Percentiles rank a stretch among this genome's conserved stretches.
phyloP scores from a whole-genome alignment of 441 rosid genomes.

The Aleurites moluccanus region DNA sequence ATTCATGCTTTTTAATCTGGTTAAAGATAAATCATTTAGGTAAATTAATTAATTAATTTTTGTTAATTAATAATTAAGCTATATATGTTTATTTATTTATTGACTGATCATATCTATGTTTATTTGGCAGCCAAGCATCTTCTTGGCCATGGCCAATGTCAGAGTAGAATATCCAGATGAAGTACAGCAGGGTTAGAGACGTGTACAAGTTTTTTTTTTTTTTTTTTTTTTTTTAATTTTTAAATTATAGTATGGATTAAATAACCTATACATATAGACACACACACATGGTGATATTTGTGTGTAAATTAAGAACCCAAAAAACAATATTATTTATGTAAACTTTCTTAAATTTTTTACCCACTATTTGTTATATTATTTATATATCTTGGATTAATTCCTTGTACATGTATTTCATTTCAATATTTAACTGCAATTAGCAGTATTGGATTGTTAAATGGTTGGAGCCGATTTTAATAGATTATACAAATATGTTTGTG shows the following conservation, averaged over 20 bases:
- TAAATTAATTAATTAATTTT: no score
- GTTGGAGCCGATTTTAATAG: no score
- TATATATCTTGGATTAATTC: neutral
- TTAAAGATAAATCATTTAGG: no score
- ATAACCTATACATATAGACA: neutral
- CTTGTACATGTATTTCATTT: neutral
- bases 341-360: neutral
- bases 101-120: neutral
- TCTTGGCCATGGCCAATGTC: conserved; percentile 39
- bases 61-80: no score
- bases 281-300: neutral
- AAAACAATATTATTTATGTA: neutral
- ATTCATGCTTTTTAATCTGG: no score
- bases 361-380: neutral
- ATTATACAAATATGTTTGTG: no score
- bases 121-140: conserved; percentile 39
- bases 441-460: no score
- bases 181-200: neutral
- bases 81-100: neutral
- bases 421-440: no score
- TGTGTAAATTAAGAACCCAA: conserved; percentile 3
- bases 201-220: conserved; percentile 6
- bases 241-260: neutral
- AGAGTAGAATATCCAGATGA: neutral
- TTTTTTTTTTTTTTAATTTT: neutral